phyloP scores from a whole-genome alignment of 768 basidiomycete species.

The Rhodotorula taiwanensis region DNA sequence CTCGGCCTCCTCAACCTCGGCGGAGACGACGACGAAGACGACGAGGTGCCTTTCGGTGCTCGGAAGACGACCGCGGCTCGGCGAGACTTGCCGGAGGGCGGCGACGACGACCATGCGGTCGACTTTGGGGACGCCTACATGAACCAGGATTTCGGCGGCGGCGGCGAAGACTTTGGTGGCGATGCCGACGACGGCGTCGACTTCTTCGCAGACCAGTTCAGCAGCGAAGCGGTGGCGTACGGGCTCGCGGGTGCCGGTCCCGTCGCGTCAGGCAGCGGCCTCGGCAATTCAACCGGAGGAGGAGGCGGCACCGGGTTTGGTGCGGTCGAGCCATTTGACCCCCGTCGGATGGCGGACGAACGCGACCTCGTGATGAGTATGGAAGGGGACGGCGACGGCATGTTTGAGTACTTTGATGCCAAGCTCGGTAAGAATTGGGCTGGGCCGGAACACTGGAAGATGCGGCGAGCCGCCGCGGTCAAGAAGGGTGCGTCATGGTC shows the following conservation, averaged over 20 bases:
- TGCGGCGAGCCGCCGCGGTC: conserved; percentile 48
- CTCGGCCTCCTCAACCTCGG: conserved; percentile 50
- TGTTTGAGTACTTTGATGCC: conserved; percentile 86
- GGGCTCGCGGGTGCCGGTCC: conserved; percentile 31
- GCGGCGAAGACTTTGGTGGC: conserved; percentile 42
- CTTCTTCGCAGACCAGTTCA: conserved; percentile 28
- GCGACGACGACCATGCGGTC: conserved; percentile 29
- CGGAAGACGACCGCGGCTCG: conserved; percentile 1
- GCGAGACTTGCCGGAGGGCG: conserved; percentile 41
- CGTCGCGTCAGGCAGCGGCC: not conserved
- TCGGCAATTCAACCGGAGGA: not conserved
- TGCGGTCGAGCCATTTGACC: conserved; percentile 72
- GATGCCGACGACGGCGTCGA: conserved; percentile 20
- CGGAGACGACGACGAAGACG: conserved; percentile 49
- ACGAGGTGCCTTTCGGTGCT: conserved; percentile 42
- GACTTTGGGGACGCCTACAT: conserved; percentile 45
- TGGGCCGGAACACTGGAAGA: conserved; percentile 96
- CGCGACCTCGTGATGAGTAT: conserved; percentile 72
- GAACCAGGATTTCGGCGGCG: conserved; percentile 42
- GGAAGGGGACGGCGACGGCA: conserved; percentile 52
- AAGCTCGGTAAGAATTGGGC: conserved; percentile 80
- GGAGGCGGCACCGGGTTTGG: conserved; percentile 37
- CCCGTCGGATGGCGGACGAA: conserved; percentile 63
- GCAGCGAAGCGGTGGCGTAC: conserved; percentile 29
- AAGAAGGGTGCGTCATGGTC: conserved; percentile 14